Base-by-base conservation (phyloP, 306 rosid genomes). In the Neltuma alba region DNA sequence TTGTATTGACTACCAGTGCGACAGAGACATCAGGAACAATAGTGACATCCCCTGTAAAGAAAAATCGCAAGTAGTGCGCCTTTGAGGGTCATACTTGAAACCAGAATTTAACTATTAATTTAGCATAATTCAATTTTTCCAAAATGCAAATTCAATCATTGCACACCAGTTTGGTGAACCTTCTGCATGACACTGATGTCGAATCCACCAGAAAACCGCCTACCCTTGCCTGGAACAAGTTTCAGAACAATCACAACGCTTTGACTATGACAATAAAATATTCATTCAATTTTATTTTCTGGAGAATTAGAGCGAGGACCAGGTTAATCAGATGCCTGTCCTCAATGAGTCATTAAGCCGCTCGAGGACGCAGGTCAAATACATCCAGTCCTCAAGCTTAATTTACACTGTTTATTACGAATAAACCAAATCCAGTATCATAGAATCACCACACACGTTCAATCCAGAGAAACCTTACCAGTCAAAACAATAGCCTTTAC, bases 161-260 rank as follows among this genome's bases (percentile, higher is more conserved):
- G 38, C 88, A 44, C 87, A 95, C 99, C 99, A 70, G 93, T 90
- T 77, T 85, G 72, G 74, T 96, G 99, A 90, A 93, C 89, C 84
- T 80, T 90, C 89, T 84, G 90, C 75, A 96, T 90, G 80, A 96
- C 96, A 85, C 87, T 91, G 82, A 96, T 96, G 75, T 96, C 99
- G 76, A 96, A 93, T 9, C 99, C 99, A 69, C 92, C 99, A 20
- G 94, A 96, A 83, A 96, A 96, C 82, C 84, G 87, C 60, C 98
- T 94, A 79, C 94, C 93, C 79, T 87, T 85, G 77, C 98, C 99
- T 96, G 89, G 83, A 58, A 72, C 25, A 65, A 77, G 25, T 61
- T n/a, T 66, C 44, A 52, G n/a, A 84, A 25, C 54, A 80, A 74
- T 64, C 62, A 83, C 47, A 79, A 7, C 65, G 71, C 52, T 44